Evolutionary conservation across 2,329 filamentous ascomycete genomes (phyloP).

Genomic region (Periconia macrospinosa): DNA sequence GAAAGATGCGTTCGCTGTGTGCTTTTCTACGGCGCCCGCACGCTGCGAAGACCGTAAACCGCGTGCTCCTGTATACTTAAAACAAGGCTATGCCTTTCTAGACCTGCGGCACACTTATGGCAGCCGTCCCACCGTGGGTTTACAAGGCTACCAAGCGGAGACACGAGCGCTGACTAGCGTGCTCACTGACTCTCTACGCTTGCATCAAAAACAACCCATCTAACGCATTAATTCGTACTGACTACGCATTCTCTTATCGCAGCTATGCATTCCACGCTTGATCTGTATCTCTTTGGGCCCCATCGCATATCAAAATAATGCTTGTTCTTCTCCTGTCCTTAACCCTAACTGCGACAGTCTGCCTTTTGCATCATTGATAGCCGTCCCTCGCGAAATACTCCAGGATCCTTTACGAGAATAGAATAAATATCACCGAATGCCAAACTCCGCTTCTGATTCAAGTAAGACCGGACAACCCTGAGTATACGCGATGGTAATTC

Average conservation of each 20-base stretch:
- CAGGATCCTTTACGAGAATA: constrained; percentile 38
- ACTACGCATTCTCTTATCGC: background rate
- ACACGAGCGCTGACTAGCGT: too few relatives aligned
- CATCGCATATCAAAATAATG: background rate
- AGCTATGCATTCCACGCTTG: background rate
- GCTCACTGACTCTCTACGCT: too few relatives aligned
- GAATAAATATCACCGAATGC: constrained; percentile 12
- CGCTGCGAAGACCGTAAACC: too few relatives aligned
- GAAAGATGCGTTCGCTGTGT: too few relatives aligned
- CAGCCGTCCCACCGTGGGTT: too few relatives aligned
- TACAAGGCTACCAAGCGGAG: too few relatives aligned
- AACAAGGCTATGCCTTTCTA: too few relatives aligned
- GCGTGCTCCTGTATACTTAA: too few relatives aligned
- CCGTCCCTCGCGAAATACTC: constrained; percentile 38
- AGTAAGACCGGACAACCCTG: constrained; percentile 9
- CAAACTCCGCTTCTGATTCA: constrained; percentile 11
- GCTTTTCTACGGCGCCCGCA: too few relatives aligned
- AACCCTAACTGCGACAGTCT: background rate
- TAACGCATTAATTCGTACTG: background rate
- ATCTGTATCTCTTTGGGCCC: background rate
- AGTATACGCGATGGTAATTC: constrained; percentile 31
- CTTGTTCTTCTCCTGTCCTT: background rate
- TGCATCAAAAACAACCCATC: too few relatives aligned
- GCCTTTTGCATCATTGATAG: background rate
- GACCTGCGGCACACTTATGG: too few relatives aligned